Percentiles rank a stretch among this genome's conserved stretches.
Conservation (phyloP, 176 grass and related monocot species). For the Aegilops tauschii region DNA sequence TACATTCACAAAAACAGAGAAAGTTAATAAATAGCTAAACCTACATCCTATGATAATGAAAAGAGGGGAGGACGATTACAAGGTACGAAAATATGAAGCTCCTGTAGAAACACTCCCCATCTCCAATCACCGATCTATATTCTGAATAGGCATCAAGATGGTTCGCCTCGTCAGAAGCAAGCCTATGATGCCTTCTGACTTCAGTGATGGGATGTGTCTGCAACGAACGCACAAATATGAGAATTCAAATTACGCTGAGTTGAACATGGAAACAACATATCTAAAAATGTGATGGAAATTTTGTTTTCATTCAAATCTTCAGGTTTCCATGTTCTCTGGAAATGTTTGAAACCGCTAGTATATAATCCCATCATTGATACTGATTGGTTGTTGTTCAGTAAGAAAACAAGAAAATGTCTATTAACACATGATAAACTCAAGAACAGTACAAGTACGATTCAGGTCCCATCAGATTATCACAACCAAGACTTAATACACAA, state of each 20-base stretch:
- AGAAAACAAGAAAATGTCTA: background rate
- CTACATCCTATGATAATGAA: conserved; percentile 14
- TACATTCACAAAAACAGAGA: background rate
- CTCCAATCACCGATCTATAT: conserved; percentile 25
- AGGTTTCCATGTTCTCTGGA: background rate
- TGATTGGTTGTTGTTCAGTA: background rate
- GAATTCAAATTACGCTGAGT: conserved; percentile 3
- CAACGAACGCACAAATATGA: background rate
- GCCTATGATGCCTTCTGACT: background rate
- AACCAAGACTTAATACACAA: background rate
- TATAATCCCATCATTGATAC: conserved; percentile 4
- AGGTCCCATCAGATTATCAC: background rate
- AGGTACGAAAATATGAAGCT: conserved; percentile 54
- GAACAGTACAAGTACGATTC: background rate
- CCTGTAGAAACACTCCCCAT: conserved; percentile 51
- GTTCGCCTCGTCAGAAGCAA: background rate
- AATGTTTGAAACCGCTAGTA: conserved; percentile 15
- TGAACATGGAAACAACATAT: background rate
- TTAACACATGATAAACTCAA: background rate
- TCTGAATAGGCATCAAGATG: background rate
- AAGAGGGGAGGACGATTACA: conserved; percentile 9
- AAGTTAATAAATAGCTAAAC: conserved; percentile 13
- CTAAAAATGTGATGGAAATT: conserved; percentile 1
- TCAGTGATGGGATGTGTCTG: conserved; percentile 13
- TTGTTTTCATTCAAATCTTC: background rate